Conservation (phyloP, 495 filamentous ascomycete species). For the Beverwykella pulmonaria region DNA sequence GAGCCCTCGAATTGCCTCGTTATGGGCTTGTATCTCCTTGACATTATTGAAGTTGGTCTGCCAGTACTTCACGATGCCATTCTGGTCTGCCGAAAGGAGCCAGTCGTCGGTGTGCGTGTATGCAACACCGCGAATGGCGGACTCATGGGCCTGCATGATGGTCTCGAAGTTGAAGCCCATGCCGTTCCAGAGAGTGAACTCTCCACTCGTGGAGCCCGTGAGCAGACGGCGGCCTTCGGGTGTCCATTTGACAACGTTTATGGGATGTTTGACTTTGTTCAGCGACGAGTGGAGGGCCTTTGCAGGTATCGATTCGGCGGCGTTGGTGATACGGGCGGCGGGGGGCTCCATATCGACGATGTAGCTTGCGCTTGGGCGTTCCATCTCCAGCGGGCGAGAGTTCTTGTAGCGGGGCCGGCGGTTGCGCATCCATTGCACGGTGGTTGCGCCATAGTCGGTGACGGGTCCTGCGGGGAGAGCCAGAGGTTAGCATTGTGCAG, state of each 20-base stretch:
- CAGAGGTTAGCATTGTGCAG: neutral
- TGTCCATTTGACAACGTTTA: conserved; percentile 97
- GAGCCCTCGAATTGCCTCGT: conserved; percentile 86
- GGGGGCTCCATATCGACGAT: conserved; percentile 91
- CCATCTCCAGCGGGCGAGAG: conserved; percentile 66
- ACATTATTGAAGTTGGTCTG: conserved; percentile 99
- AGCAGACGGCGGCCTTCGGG: conserved; percentile 89
- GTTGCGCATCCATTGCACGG: conserved; percentile 90
- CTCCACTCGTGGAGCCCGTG: conserved; percentile 91
- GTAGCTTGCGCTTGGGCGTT: conserved; percentile 84
- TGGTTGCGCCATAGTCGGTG: conserved; percentile 92
- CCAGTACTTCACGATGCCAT: conserved; percentile 97
- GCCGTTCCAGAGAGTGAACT: conserved; percentile 98
- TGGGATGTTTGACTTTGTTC: conserved; percentile 95
- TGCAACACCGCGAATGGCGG: conserved; percentile 79
- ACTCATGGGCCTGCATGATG: conserved; percentile 97
- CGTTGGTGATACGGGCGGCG: conserved; percentile 65
- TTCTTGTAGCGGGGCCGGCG: conserved; percentile 75
- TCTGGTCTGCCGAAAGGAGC: conserved; percentile 93
- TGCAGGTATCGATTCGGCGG: conserved; percentile 82
- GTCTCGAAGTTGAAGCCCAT: conserved; percentile 99
- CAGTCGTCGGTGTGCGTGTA: conserved; percentile 97
- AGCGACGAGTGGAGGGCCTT: conserved; percentile 92
- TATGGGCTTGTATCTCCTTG: conserved; percentile 87
- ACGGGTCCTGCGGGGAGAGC: conserved; percentile 64